Evolutionary conservation across 768 basidiomycete genomes (phyloP), one percentile per base, ranked within the genome.

Genomic region (Lentinula edodes): DNA sequence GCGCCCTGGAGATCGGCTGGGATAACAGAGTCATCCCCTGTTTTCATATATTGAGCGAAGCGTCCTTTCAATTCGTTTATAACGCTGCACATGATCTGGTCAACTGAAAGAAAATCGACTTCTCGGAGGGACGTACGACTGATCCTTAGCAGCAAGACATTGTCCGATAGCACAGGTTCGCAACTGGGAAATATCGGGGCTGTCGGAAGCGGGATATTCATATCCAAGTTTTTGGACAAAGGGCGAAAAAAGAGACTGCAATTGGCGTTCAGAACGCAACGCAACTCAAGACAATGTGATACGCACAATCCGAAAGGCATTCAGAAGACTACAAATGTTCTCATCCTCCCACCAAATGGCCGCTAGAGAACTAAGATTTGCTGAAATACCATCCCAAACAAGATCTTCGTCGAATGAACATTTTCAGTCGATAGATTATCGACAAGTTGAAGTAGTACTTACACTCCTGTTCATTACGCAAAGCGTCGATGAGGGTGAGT

Each of bases 11-110:
- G 73, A 75, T 98, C 95, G 34, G 86, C 83, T 8, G 93, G 91
- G 65, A 99, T 92, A 56, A 73, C 78, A 0, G 89, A 88, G 67
- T 90, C 84, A 68, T 96, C 90, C 7, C 84, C 84, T 13, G 85
- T 90, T 62, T 84, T 80, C 67, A 89, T 71, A 70, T 87, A 93
- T 36, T 83, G 75, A 42, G 77, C 75, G 77, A 98, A 98, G 61
- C 85, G 80, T 5, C 73, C 71, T 65, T 74, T 72, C 45, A 89
- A 76, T 65, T 85, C 83, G 35, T 77, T 73, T 35, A 90, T 66
- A 7, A 84, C 82, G 36, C 85, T 88, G 64, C 28, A 28, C 28
- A 28, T 28, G 28, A 43, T 53, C 38, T 32, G 56, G 41, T 56
- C 23, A 39, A 34, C 36, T 18, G 36, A 20, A 6, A 13, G 34